These are phyloP conservation scores for Ceratocystis albifundus DNA, from an alignment of 2,329 filamentous ascomycete species.

Conservation along the genomic window DNA sequence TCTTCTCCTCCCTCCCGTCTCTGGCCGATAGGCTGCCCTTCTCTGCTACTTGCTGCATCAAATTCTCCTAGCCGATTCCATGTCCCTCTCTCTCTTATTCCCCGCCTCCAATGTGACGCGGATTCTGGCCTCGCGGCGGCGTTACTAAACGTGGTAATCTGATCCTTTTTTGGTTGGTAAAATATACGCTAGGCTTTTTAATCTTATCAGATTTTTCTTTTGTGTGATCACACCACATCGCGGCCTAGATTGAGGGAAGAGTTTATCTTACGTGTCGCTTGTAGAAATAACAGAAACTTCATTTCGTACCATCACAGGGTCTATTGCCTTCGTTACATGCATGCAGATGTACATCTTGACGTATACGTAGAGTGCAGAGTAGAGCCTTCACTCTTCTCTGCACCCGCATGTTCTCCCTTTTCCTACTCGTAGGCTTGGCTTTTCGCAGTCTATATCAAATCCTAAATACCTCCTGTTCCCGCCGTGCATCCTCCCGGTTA, in stretches of 20 bases:
- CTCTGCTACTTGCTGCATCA: not conserved
- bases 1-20: not conserved
- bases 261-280: not conserved
- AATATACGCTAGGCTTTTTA: slow-evolving; percentile 9
- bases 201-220: slow-evolving; percentile 13
- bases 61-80: not conserved
- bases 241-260: not conserved
- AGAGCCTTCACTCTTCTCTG: not conserved
- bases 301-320: not conserved
- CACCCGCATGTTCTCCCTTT: not conserved
- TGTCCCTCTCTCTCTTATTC: not conserved
- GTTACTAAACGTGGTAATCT: slow-evolving; percentile 6
- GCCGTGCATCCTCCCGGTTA: not conserved
- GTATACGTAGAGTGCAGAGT: too few species aligned
- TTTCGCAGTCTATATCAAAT: not conserved
- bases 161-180: slow-evolving; percentile 6
- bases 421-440: not conserved
- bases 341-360: not conserved
- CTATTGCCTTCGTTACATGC: not conserved
- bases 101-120: slow-evolving; percentile 1
- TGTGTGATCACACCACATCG: slow-evolving; percentile 2
- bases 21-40: not conserved
- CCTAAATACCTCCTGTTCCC: not conserved
- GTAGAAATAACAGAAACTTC: not conserved
- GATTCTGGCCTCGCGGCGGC: not conserved